Evolutionary conservation across 2,329 filamentous ascomycete genomes (phyloP), one percentile per base, ranked within the genome.

Genomic region (Nectriaceae sp.): DNA sequence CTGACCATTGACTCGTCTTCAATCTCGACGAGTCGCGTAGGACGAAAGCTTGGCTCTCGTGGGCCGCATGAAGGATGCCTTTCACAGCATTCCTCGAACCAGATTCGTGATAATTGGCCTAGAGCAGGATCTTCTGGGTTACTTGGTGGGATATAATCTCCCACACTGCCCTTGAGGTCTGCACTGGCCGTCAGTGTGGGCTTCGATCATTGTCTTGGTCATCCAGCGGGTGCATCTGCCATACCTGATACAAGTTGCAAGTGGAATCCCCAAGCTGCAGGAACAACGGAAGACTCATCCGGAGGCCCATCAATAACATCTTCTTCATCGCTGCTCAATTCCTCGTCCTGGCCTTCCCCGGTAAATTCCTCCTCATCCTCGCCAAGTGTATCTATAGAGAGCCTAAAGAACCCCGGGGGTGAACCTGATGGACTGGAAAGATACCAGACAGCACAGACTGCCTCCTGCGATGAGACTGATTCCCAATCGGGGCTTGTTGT

Each of bases 21-120:
- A 6, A 48, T 44, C 24, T 44, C 35, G 8, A 48, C 26, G 3
- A 48, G 20, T 11, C 46, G 26, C 11, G 46, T 48, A 4, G 46
- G 46, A 13, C 8, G 24, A 22, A 48, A 48, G 3, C 10, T 22
- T 11, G 46, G 46, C 6, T 43, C 38, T 11, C 21, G 33, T 2
- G 26, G 26, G 15, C 26, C 26, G 26, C 26, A 31, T n/a, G n/a
- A n/a, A 10, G 15, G 15, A 15, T 31, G 26, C 10, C 26, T 15
- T 31, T 15, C 10, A 31, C 26, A 31, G 15, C 26, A 31, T 15
- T 31, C 26, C 26, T 31, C 26, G 26, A 31, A 31, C 26, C 26
- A 31, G 8, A 10, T 31, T 15, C 15, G 26, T 10, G 26, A 8
- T 15, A 31, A 15, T 31, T 31, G 26, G 15, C 10, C 26, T 8